These are phyloP conservation scores for Sclerotinia trifoliorum DNA, from an alignment of 2,329 filamentous ascomycete species.

Conservation along the genomic window DNA sequence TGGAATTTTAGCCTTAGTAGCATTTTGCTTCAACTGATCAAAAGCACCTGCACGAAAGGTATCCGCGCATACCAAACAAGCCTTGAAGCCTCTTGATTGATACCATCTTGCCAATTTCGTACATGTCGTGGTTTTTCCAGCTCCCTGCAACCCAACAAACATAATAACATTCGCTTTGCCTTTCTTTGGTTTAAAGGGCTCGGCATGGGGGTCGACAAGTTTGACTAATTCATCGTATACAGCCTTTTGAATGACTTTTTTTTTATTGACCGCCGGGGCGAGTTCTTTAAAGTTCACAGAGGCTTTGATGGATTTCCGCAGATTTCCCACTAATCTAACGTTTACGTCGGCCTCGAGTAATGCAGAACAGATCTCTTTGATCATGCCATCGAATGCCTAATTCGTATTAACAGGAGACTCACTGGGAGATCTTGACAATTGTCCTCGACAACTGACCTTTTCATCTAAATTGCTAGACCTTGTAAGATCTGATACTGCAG, in stretches of 20 bases:
- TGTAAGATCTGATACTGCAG: conserved; percentile 90
- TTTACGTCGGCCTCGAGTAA: conserved; percentile 97
- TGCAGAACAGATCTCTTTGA: conserved; percentile 96
- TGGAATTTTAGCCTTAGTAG: conserved; percentile 97
- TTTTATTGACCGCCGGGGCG: conserved; percentile 92
- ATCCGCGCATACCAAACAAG: conserved; percentile 93
- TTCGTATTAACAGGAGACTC: conserved; percentile 41
- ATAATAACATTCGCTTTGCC: conserved; percentile 96
- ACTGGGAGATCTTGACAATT: conserved; percentile 19
- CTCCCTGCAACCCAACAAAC: conserved; percentile 97
- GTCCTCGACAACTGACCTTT: conserved; percentile 60
- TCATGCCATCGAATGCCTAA: conserved; percentile 93
- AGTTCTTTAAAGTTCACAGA: conserved; percentile 95
- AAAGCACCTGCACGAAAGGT: conserved; percentile 98
- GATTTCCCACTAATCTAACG: conserved; percentile 83
- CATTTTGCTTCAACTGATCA: conserved; percentile 98
- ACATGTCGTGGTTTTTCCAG: conserved; percentile 97
- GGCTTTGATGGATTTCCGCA: conserved; percentile 88
- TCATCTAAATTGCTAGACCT: conserved; percentile 92
- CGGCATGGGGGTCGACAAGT: conserved; percentile 91
- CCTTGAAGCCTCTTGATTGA: conserved; percentile 86
- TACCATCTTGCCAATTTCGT: conserved; percentile 96
- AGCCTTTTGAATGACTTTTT: conserved; percentile 94
- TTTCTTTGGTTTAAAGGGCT: conserved; percentile 96
- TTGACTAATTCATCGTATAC: conserved; percentile 97